Evolutionary conservation across 441 rosid genomes (phyloP), one percentile per base, ranked within the genome.

Genomic region (Oxalis stricta): DNA sequence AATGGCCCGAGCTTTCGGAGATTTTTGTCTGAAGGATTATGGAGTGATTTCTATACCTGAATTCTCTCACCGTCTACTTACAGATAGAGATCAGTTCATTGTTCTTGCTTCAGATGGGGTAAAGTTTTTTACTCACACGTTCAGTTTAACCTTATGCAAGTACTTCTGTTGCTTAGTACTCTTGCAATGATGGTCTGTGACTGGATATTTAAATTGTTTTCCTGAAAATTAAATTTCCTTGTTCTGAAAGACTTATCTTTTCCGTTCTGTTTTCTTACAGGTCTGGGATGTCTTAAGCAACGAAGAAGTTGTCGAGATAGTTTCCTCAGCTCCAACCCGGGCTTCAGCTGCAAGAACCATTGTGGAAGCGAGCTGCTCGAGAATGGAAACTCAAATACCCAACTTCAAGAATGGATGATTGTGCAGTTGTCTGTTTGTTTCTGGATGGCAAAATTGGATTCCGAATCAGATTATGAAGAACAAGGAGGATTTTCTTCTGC

Each of bases 1-100:
- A 49, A 92, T 92, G 96, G 99, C 99, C 31, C 80, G 99, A 43
- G 99, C 99, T 17, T 92, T 92, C 48, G 99, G 99, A 11, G 99
- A 92, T 63, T 92, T 92, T 58, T 92, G 99, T 70, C 59, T 92
- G 51, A 92, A 92, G 76, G 97, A 92, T 11, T 92, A 86, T 52
- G 99, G 99, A 33, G 95, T 92, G 34, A 92, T 92, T 41, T 92
- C 97, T 0, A 56, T 86, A 46, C 99, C 97, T 3, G 99, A 87
- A 52, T 73, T 92, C 52, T 77, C 96, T 41, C 92, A 84, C 52
- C 78, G 81, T 12, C 16, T 68, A 26, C 84, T 92, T 26, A 82
- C 92, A 0, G 99, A 92, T 13, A 69, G 54, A 52, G 99, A 92
- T 65, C 94, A 84, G 39, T 92, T 92, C 70, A 73, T 92, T 34